These are phyloP conservation scores for Microcera coccophila DNA, from an alignment of 2,329 filamentous ascomycete species.

Conservation along the genomic window DNA sequence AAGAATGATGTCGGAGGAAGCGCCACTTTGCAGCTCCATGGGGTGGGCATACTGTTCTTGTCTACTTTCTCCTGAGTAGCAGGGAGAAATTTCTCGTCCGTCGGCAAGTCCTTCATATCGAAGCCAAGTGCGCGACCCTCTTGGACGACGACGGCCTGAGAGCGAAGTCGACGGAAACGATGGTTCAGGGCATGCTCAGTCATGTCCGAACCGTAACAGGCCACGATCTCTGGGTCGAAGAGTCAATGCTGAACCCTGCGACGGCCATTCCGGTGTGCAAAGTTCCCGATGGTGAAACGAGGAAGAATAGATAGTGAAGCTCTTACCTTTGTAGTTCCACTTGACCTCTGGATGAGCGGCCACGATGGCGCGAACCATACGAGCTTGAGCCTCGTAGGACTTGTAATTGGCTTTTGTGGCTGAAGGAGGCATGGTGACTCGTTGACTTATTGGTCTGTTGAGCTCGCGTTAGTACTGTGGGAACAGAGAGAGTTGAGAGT, in stretches of 20 bases:
- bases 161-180: conserved; percentile 47
- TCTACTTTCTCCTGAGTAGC: conserved; percentile 37
- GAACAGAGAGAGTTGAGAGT: no score
- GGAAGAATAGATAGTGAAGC: not conserved
- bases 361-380: conserved; percentile 58
- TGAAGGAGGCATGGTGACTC: conserved; percentile 41
- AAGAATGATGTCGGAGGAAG: conserved; percentile 3
- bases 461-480: not conserved
- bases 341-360: conserved; percentile 52
- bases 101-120: conserved; percentile 42
- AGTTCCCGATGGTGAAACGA: not conserved
- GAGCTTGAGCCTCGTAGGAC: conserved; percentile 56
- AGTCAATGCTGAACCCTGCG: conserved; percentile 31
- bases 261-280: not conserved
- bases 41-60: conserved; percentile 37
- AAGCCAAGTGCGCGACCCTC: conserved; percentile 32
- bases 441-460: not conserved
- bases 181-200: conserved; percentile 47
- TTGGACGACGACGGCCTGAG: conserved; percentile 39
- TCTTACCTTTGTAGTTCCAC: conserved; percentile 60
- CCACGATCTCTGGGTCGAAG: conserved; percentile 42
- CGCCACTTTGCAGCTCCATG: not conserved
- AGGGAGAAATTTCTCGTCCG: conserved; percentile 34
- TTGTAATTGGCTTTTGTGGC: conserved; percentile 52
- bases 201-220: conserved; percentile 48